Evolutionary conservation across 2,329 filamentous ascomycete genomes (phyloP).

Genomic region (Microdochium bolleyi): DNA sequence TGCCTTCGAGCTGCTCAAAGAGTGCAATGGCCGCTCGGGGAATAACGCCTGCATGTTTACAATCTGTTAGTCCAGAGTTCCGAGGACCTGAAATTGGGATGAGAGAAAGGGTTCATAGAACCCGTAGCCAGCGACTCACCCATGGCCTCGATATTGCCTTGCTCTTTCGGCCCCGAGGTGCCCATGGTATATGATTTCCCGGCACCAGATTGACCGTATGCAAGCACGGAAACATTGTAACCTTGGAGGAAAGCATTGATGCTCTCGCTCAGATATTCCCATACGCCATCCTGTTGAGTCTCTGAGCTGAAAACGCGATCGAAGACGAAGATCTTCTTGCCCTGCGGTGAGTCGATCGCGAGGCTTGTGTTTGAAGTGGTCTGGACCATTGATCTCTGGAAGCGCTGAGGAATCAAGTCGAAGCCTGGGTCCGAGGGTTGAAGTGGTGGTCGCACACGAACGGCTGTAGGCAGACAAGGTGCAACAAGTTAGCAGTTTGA

Average conservation of each 20-base stretch:
- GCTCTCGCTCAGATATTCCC: constrained; percentile 89
- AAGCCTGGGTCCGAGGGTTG: constrained; percentile 80
- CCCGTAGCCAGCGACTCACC: constrained; percentile 45
- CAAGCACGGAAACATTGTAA: constrained; percentile 96
- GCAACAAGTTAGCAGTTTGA: not conserved
- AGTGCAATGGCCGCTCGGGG: constrained; percentile 79
- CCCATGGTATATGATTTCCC: constrained; percentile 99
- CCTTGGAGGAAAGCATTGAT: constrained; percentile 86
- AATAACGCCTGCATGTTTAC: constrained; percentile 67
- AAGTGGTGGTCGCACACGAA: constrained; percentile 85
- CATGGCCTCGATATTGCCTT: constrained; percentile 63
- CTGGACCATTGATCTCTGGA: constrained; percentile 87
- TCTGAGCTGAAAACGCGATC: constrained; percentile 88
- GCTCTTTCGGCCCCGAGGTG: constrained; percentile 77
- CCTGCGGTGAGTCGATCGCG: constrained; percentile 83
- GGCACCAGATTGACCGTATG: constrained; percentile 94
- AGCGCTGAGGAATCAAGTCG: constrained; percentile 91
- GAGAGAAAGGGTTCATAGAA: not conserved
- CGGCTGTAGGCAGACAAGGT: constrained; percentile 50
- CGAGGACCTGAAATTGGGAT: too few species aligned
- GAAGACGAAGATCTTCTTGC: constrained; percentile 92
- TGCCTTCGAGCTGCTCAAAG: constrained; percentile 77
- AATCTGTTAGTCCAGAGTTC: constrained; percentile 6
- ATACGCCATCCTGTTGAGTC: constrained; percentile 78
- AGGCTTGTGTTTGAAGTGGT: constrained; percentile 79